These are phyloP conservation scores for Cicer yamashitae DNA, from an alignment of 306 rosid species.

Conservation along the genomic window DNA sequence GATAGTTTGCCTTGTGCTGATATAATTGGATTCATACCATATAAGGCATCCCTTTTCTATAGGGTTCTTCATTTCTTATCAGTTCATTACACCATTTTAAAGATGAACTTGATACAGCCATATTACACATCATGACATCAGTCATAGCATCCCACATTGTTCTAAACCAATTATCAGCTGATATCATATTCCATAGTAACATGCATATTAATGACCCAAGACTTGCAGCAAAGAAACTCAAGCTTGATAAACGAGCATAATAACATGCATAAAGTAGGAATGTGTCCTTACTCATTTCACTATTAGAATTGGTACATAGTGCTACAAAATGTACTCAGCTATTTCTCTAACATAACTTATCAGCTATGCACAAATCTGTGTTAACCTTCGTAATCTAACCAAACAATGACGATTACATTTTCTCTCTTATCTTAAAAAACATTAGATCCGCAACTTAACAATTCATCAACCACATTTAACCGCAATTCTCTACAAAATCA, in stretches of 20 bases:
- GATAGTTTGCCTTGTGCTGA: too few relatives aligned
- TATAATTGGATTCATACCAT: too few relatives aligned
- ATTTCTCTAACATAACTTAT: neutral
- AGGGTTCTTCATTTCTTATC: neutral
- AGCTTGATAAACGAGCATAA: neutral
- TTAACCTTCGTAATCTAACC: too few relatives aligned
- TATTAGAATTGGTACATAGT: too few relatives aligned
- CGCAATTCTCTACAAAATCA: too few relatives aligned
- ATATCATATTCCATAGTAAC: neutral
- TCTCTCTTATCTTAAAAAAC: too few relatives aligned
- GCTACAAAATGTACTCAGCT: neutral
- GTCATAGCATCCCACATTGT: neutral
- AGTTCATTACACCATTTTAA: neutral
- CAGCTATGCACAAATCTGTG: neutral
- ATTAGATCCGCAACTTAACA: too few relatives aligned
- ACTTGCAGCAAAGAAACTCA: slow-evolving; percentile 9
- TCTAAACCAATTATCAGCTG: neutral
- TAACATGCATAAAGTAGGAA: neutral
- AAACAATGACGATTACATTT: too few relatives aligned
- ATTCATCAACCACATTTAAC: too few relatives aligned
- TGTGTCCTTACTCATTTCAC: too few relatives aligned
- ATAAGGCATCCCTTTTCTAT: neutral
- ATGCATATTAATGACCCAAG: neutral
- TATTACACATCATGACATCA: neutral
- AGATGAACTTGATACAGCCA: slow-evolving; percentile 9